Conservation (phyloP, 2,329 filamentous ascomycete species). For the Beauveria brongniartii region DNA sequence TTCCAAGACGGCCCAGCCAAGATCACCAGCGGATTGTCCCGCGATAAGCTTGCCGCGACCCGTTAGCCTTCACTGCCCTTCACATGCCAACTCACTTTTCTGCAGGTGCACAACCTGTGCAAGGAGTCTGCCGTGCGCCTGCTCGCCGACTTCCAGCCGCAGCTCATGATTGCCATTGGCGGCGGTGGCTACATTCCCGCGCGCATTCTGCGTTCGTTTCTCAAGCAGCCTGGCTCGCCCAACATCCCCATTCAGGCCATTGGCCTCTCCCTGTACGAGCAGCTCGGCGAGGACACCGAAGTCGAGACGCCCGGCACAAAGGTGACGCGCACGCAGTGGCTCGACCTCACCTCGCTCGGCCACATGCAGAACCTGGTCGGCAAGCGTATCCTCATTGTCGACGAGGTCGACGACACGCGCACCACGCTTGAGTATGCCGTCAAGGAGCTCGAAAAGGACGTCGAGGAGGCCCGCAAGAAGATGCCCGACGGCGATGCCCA, state of each 20-base stretch:
- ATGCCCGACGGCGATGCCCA: conserved; percentile 58
- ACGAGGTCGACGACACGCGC: conserved; percentile 92
- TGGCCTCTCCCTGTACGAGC: conserved; percentile 93
- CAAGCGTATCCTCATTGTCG: conserved; percentile 86
- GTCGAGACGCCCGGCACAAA: conserved; percentile 78
- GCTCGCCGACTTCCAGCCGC: conserved; percentile 77
- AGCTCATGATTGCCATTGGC: conserved; percentile 97
- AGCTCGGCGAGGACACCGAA: conserved; percentile 50
- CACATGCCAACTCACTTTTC: background rate
- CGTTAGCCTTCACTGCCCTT: background rate
- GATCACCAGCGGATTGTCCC: background rate
- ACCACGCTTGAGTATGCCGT: conserved; percentile 94
- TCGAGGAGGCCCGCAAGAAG: conserved; percentile 68
- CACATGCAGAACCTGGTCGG: conserved; percentile 85
- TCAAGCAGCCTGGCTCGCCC: conserved; percentile 75
- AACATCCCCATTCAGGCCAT: conserved; percentile 99
- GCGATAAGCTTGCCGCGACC: background rate
- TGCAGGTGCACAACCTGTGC: conserved; percentile 92
- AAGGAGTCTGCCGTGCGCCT: conserved; percentile 75
- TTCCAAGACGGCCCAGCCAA: background rate
- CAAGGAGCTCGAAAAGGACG: conserved; percentile 88
- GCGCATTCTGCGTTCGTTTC: conserved; percentile 93
- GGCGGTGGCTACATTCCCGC: conserved; percentile 96
- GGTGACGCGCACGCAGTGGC: conserved; percentile 97
- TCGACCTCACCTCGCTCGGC: conserved; percentile 74